Conservation (phyloP, 805 yeast species). For the Saccharomycopsis malanga region DNA sequence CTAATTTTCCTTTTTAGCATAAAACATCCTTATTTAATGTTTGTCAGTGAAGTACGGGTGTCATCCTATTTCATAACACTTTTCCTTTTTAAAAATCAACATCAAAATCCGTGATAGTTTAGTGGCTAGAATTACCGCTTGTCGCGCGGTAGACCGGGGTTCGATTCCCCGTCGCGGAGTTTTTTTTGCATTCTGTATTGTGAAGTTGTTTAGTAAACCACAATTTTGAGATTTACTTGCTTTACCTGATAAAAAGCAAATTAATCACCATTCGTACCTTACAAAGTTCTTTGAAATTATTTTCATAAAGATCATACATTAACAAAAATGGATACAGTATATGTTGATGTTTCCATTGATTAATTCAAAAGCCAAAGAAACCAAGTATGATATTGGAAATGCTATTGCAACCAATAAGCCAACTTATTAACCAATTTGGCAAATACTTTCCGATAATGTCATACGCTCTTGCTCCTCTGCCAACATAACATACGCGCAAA, state of each 20-base stretch:
- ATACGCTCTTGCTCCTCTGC: conserved; percentile 20
- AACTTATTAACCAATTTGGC: conserved; percentile 20
- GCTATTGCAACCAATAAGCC: conserved; percentile 19
- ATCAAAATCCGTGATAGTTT: conserved; percentile 2
- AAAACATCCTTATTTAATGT: no score
- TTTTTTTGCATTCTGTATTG: no score
- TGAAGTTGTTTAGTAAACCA: no score
- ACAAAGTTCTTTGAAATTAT: neutral
- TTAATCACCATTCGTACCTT: no score
- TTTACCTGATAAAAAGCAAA: no score
- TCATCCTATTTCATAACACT: no score
- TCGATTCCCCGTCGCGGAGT: conserved; percentile 21
- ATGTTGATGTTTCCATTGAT: no score
- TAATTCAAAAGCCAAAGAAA: neutral
- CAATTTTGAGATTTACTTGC: no score
- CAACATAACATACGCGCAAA: conserved; percentile 14
- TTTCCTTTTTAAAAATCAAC: no score
- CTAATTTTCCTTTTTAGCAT: no score
- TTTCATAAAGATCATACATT: neutral
- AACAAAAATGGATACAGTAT: no score
- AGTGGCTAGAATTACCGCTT: conserved; percentile 16
- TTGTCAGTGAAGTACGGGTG: no score
- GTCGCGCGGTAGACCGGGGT: conserved; percentile 21
- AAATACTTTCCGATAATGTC: conserved; percentile 15
- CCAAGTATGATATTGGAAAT: conserved; percentile 1